Base-by-base conservation (phyloP, 768 basidiomycete genomes). In the Exsudoporus frostii region DNA sequence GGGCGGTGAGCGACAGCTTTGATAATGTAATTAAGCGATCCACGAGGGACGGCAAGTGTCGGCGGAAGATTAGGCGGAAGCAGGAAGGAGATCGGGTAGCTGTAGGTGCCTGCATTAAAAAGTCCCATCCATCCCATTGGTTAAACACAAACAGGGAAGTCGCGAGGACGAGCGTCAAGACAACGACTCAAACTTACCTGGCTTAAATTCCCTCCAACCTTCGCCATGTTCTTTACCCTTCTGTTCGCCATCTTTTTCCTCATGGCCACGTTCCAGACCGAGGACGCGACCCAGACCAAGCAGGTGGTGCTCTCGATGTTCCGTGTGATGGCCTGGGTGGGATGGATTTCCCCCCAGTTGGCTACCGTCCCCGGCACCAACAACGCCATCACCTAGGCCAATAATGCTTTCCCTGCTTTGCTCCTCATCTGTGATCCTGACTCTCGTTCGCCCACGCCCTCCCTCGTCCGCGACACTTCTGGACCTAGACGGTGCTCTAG, bases 21-120 rank as follows among this genome's bases (percentile, higher is more conserved):
- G 24, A 98, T 80, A 36, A 74, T 72, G 81, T 97, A 99, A 1
- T 66, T 63, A 5, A 97, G 88, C 2, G 82, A 78, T 8, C 94
- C 96, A 59, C 80, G 86, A 36, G 86, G 83, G 55, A 85, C 84
- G 38, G 78, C 74, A 56, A 98, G 75, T 0, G 85, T 84, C 1
- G 97, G 92, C 5, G 96, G 95, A 13, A 89, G 79, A 55, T 81
- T 76, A 5, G 84, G 74, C 0, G 95, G 93, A 50, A 99, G 84
- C 10, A 87, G 73, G 67, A 98, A 94, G 6, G 92, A 92, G 60
- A 99, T 90, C 1, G 97, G 96, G 69, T 92, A 98, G 15, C 90
- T 93, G 67, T 98, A 98, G 6, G 86, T 89, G 32, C 95, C 95
- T 91, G 57, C 9, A 38, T 33, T 45, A 34, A 22, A n/a, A 50